Evolutionary conservation across 768 basidiomycete species (phyloP), one percentile per base, ranked within the genome.

Genomic region (Trametes gibbosa): DNA sequence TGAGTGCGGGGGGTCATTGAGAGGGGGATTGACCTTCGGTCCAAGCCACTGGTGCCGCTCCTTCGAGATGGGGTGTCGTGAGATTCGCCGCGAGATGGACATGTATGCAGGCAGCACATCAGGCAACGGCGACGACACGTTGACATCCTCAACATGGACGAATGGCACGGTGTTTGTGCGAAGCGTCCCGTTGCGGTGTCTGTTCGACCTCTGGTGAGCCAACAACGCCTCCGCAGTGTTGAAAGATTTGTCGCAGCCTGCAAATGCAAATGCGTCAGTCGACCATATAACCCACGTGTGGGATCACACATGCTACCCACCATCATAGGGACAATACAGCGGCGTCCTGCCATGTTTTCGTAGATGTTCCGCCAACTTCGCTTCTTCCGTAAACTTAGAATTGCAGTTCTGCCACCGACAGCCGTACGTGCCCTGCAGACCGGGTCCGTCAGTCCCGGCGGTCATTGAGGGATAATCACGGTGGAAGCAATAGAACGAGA

Each of bases 381-480:
- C 70, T 42, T 68, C 68, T 48, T 66, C 65, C n/a, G 53, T 51
- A 68, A 80, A 79, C 55, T 68, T 73, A 29, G 73, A 73, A n/a
- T 75, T 75, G 68, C 87, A 90, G 27, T 73, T 72, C 17, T 77
- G 74, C 88, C 89, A 89, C 46, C 68, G 73, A 69, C 86, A 87
- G 35, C 69, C 63, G 62, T 75, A 82, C 13, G 70, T 67, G n/a
- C 64, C 66, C 76, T 80, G 62, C 29, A 21, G 34, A 42, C 48
- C 27, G 19, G 40, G 40, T 23, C 46, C 43, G 50, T 34, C 27
- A 55, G 41, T 37, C 50, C 50, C 14, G 50, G 17, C 29, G 50
- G 23, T 29, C 58, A 65, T 46, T 45, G 51, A 47, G 29, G 51
- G 51, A 63, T 37, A 49, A 19, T 32, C 55, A 51, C 46, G 17